Base-by-base conservation (phyloP, 352 stramenopile species). In the Aphanomyces euteiches region DNA sequence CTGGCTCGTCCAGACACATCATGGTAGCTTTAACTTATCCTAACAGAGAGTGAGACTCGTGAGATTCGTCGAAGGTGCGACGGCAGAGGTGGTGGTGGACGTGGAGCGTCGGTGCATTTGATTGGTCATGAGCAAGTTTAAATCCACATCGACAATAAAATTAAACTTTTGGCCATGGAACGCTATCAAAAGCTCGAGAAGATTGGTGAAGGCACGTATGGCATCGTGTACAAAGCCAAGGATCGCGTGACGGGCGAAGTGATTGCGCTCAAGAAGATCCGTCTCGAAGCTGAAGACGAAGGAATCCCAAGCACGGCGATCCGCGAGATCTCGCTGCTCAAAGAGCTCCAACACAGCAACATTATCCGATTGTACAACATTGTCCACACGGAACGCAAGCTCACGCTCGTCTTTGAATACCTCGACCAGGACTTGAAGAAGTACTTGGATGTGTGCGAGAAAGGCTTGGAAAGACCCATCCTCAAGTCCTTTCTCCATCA, bases 351-450 rank as follows among this genome's bases (percentile, higher is more conserved):
- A 73, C 97, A 99, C 79, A 87, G 93, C 73, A 99, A 98, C 79
- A 99, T 99, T 73, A 92, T 99, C 56, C 86, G 85, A 54, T 85
- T 99, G 41, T 99, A 99, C 85, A 98, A 99, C 81, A 98, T 99
- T 13, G 97, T 99, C 67, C 97, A 99, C 85, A 99, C 96, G 48
- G 97, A 99, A 78, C 83, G 92, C 43, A 98, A 99, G 79, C 86
- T 99, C 56, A 99, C 97, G 60, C 87, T 99, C 15, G 98, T 99
- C 17, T 99, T 99, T 80, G 98, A 99, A 85, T 99, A 98, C 80
- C 79, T 99, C 34, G 98, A 99, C 78, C 96, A 99, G 79, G 98
- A 99, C 79, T 84, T 99, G 17, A 99, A 99, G 81, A 99, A 99
- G 78, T 99, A 99, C 79, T 82, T 99, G 38, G 98, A 99, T 75